Percentiles rank a stretch among this genome's conserved stretches.
phyloP scores from a whole-genome alignment of 2,329 filamentous ascomycete genomes.

The Diaporthe eres region DNA sequence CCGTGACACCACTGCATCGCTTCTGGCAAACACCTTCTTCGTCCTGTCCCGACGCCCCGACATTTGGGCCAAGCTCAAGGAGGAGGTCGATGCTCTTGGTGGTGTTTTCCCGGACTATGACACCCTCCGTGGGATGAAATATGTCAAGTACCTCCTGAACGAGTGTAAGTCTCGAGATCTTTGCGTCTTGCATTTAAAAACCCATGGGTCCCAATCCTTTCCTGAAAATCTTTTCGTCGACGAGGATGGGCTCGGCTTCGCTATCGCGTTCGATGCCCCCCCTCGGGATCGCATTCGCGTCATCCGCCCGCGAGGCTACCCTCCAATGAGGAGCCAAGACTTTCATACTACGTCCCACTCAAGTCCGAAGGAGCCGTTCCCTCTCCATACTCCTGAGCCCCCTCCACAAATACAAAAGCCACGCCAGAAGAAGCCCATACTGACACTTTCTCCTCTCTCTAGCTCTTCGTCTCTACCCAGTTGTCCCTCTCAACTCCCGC shows the following conservation, averaged over 20 bases:
- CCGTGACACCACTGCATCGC: constrained; percentile 52
- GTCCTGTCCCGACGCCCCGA: constrained; percentile 51
- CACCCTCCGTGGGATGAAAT: constrained; percentile 60
- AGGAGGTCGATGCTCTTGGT: constrained; percentile 49
- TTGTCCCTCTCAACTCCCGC: constrained; percentile 60
- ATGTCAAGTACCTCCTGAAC: constrained; percentile 61
- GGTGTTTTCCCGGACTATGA: constrained; percentile 57
- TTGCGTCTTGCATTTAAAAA: background rate
- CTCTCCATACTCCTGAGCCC: background rate
- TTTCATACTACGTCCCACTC: background rate
- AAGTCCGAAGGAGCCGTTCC: background rate
- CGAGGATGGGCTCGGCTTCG: background rate
- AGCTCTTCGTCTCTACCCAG: constrained; percentile 59
- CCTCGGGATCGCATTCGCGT: background rate
- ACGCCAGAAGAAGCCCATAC: background rate
- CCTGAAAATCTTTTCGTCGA: too few species aligned
- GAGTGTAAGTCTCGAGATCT: constrained; percentile 54
- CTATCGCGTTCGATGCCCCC: background rate
- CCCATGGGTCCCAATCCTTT: background rate
- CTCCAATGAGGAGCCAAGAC: background rate
- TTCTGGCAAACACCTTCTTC: constrained; percentile 48
- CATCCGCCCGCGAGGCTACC: background rate
- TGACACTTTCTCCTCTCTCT: background rate
- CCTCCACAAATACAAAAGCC: background rate
- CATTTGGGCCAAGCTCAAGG: constrained; percentile 56